Percentiles rank a stretch among this genome's conserved stretches.
These are phyloP conservation scores for Fusarium falciforme DNA, from an alignment of 2,329 filamentous ascomycete genomes.

Conservation along the genomic window DNA sequence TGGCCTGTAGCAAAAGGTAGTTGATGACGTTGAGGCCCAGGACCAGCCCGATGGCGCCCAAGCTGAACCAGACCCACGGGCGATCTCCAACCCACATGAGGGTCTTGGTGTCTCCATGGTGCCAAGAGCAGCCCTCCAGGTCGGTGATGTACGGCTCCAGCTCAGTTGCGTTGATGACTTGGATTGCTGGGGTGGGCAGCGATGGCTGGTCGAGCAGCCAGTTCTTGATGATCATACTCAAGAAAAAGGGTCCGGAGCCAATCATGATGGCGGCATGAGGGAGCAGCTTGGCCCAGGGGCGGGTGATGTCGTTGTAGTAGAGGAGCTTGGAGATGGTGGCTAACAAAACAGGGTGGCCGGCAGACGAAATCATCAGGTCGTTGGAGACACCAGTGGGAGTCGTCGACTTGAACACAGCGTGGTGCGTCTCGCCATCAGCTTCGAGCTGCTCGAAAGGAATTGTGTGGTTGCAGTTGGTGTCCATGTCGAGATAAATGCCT, in stretches of 20 bases:
- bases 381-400: constrained; percentile 83
- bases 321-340: constrained; percentile 75
- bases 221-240: constrained; percentile 81
- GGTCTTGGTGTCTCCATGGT: constrained; percentile 57
- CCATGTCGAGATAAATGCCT: constrained; percentile 76
- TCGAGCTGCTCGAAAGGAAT: constrained; percentile 46
- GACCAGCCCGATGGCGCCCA: constrained; percentile 42
- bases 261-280: constrained; percentile 84
- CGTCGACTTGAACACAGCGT: constrained; percentile 59
- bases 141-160: constrained; percentile 51
- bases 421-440: constrained; percentile 30
- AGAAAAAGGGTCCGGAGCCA: constrained; percentile 79
- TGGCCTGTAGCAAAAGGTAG: constrained; percentile 21
- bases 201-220: constrained; percentile 67
- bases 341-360: constrained; percentile 80
- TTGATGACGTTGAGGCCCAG: constrained; percentile 35
- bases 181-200: constrained; percentile 41
- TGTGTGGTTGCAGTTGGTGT: constrained; percentile 46
- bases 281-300: constrained; percentile 71
- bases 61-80: constrained; percentile 48
- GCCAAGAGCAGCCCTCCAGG: constrained; percentile 57
- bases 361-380: constrained; percentile 80
- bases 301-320: constrained; percentile 65
- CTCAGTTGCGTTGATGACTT: constrained; percentile 43
- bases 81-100: constrained; percentile 60